These are phyloP conservation scores for Laetiporus sulphureus DNA, from an alignment of 1,284 basidiomycete species.

Conservation along the genomic window DNA sequence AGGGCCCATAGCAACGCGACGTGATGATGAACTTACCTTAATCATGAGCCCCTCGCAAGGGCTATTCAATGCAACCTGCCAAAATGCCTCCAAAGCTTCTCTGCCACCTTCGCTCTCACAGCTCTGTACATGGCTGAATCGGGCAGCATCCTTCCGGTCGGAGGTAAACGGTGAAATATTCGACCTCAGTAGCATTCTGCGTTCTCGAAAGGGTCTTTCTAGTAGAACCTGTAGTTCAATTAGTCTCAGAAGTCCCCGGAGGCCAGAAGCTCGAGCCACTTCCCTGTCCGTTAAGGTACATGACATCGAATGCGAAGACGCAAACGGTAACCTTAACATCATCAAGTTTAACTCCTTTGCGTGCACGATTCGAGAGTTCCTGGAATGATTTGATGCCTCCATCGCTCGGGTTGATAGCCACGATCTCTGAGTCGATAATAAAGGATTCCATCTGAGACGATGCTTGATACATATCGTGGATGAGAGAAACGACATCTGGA, in stretches of 20 bases:
- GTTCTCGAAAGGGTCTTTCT: constrained; percentile 63
- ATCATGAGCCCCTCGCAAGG: constrained; percentile 93
- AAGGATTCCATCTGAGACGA: constrained; percentile 56
- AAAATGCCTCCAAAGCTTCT: constrained; percentile 71
- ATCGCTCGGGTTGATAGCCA: constrained; percentile 66
- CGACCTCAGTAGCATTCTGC: constrained; percentile 59
- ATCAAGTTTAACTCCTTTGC: constrained; percentile 77
- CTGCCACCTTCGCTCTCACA: constrained; percentile 66
- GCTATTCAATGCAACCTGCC: constrained; percentile 73
- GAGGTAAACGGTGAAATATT: constrained; percentile 51
- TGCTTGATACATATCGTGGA: constrained; percentile 39
- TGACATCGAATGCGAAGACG: constrained; percentile 87
- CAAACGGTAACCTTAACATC: constrained; percentile 83
- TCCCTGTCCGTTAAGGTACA: constrained; percentile 81
- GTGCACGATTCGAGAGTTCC: constrained; percentile 78
- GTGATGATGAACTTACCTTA: constrained; percentile 57
- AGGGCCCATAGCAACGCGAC: too few relatives aligned
- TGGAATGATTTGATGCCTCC: constrained; percentile 78
- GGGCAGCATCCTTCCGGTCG: constrained; percentile 45
- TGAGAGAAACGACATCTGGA: constrained; percentile 73
- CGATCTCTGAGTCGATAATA: constrained; percentile 85
- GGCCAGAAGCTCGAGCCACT: too few relatives aligned
- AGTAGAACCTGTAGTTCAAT: constrained; percentile 73
- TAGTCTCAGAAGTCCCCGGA: too few relatives aligned
- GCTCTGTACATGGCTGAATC: constrained; percentile 73